A percentile compares a stretch with the other conserved stretches of the same genome.
Conservation (phyloP, 192 early-diverging fungal species). For the Gamsiella multidivaricata region DNA sequence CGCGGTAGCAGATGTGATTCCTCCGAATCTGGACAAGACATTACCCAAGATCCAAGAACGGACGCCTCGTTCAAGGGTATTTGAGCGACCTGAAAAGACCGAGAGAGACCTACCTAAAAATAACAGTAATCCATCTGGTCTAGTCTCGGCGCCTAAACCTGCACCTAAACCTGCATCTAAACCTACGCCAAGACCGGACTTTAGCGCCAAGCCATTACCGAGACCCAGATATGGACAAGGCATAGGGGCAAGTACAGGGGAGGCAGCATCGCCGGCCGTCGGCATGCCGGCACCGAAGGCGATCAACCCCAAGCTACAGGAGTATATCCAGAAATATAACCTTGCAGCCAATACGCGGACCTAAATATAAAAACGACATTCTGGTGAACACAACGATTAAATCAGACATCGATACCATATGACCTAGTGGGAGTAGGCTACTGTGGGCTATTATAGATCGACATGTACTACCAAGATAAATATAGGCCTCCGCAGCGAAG, state of each 20-base stretch:
- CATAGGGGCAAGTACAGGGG: background rate
- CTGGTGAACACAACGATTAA: too few species aligned
- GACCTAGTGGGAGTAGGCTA: too few species aligned
- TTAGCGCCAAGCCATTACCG: background rate
- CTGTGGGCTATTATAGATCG: too few species aligned
- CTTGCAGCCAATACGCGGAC: conserved; percentile 24
- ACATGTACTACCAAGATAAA: too few species aligned
- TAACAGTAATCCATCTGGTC: too few species aligned
- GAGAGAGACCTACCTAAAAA: background rate
- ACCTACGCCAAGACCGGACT: background rate
- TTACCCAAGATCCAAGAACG: conserved; percentile 43
- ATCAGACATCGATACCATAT: too few species aligned
- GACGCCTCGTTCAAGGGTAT: conserved; percentile 12
- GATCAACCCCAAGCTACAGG: conserved; percentile 44
- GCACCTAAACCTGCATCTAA: too few species aligned
- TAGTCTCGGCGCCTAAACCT: too few species aligned
- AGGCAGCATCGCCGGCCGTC: background rate
- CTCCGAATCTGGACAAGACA: conserved; percentile 40
- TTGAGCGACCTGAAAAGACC: conserved; percentile 21
- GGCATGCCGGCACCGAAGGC: conserved; percentile 10
- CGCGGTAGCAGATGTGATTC: background rate
- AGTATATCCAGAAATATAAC: conserved; percentile 50
- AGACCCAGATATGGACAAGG: background rate
- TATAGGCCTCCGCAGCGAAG: too few species aligned
- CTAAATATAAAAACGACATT: background rate